Evolutionary conservation across 768 basidiomycete species (phyloP), one percentile per base, ranked within the genome.

Genomic region (Steccherinum ochraceum): DNA sequence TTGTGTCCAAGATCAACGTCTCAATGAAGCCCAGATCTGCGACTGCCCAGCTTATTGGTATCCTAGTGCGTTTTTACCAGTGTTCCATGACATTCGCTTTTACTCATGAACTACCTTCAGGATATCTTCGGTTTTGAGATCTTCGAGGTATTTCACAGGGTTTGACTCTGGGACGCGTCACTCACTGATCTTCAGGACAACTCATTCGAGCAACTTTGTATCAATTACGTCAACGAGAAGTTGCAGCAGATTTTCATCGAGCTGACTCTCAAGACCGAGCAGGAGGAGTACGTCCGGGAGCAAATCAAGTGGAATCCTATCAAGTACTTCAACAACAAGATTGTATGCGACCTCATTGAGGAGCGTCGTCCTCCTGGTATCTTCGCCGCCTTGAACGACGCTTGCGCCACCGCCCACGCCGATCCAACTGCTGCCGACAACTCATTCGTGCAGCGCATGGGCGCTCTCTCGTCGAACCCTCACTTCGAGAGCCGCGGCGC

Each of bases 171-270:
- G 13, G 4, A 35, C 16, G 30, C n/a, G n/a, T n/a, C n/a, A n/a
- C n/a, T n/a, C 16, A 16, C 42, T 41, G 27, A 13, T 24, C 44
- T 13, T 16, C 58, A 93, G 87, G 89, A 93, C 67, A 95, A 95
- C 68, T 93, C 91, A 3, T 93, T 94, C 63, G 93, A 94, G 64
- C 93, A 99, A 68, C 82, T 99, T 18, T 99, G 96, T 73, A 99
- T 99, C 78, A 99, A 99, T 74, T 99, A 99, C 61, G 96, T 98
- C 72, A 99, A 99, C 76, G 96, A 99, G 71, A 99, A 99, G 70
- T 79, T 99, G 21, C 95, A 99, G 61, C 95, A 95, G 65, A 99
- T 98, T 62, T 99, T 99, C 72, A 99, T 99, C 61, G 94, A 99
- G 67, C 77, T 99, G 46, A 99, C 96, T 0, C 76, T 99, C 64